Evolutionary conservation across 1,139 yeast genomes (phyloP).

Genomic region (Zygosaccharomyces pseudobailii): DNA sequence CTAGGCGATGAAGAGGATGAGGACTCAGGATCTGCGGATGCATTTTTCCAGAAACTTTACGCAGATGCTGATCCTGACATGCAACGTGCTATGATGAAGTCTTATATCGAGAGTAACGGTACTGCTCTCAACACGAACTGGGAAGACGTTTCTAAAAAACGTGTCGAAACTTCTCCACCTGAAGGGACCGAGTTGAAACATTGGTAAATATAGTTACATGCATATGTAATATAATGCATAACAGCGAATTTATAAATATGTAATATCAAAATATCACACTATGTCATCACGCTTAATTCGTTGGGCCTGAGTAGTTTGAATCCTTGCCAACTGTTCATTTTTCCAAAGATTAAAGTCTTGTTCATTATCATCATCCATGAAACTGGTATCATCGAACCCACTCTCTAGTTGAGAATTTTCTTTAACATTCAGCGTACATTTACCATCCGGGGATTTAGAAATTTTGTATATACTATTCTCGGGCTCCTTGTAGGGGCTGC

Average conservation of each 20-base stretch:
- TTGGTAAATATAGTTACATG: slow-evolving; percentile 29
- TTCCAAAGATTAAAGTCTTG: slow-evolving; percentile 28
- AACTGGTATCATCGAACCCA: slow-evolving; percentile 26
- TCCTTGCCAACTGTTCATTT: slow-evolving; percentile 24
- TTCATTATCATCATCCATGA: slow-evolving; percentile 29
- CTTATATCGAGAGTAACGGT: slow-evolving; percentile 90
- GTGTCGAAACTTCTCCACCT: slow-evolving; percentile 73
- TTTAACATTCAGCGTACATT: slow-evolving; percentile 23
- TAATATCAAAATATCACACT: background rate
- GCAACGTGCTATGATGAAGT: slow-evolving; percentile 93
- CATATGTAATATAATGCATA: slow-evolving; percentile 1
- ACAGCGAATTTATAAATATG: background rate
- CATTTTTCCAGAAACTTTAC: slow-evolving; percentile 72
- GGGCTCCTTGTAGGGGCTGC: slow-evolving; percentile 28
- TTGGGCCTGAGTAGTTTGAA: slow-evolving; percentile 2
- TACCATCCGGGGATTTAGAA: slow-evolving; percentile 32
- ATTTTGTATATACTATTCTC: slow-evolving; percentile 29
- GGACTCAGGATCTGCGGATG: slow-evolving; percentile 47
- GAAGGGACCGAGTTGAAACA: slow-evolving; percentile 54
- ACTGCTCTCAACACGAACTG: slow-evolving; percentile 92
- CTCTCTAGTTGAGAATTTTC: slow-evolving; percentile 11
- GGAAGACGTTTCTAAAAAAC: slow-evolving; percentile 73
- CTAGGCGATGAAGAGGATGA: slow-evolving; percentile 46
- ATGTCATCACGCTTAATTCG: background rate
- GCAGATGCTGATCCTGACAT: slow-evolving; percentile 84